Base-by-base conservation (phyloP, 306 rosid species). In the Vigna mungo region DNA sequence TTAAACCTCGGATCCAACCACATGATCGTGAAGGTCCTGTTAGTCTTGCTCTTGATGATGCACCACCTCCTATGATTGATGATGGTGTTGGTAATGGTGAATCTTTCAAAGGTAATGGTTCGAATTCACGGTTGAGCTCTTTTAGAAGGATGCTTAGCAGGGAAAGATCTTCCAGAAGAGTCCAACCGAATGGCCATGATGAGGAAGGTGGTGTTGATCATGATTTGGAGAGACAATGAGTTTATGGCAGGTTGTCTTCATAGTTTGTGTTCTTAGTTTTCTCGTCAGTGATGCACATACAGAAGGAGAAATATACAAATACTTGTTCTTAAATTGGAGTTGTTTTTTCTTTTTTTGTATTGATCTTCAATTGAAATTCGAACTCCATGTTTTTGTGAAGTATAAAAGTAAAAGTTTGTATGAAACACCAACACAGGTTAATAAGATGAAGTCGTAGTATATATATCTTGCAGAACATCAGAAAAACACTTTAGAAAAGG, bases 161-260 rank as follows among this genome's bases (percentile, higher is more conserved):
- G 74, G 87, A 81, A 17, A 85, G 82, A 75, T 80, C 86, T 11
- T 76, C 87, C 0, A 81, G 80, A 65, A 18, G 83, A 60, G 6
- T 54, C 32, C 86, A 79, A 59, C 47, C 78, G 1, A 11, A 49
- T 44, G 71, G 63, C 3, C 80, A 46, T 21, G 18, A 18, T 46
- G 59, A 7, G 30, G 74, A 74, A 30, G 70, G 1, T 51, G 78
- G 55, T 43, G 72, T 27, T 30, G 43, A 61, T 15, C 68, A 70
- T 34, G 89, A 88, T 65, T 73, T 84, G 72, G 89, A 88, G 79
- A 81, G 89, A 39, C 89, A 76, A 34, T 88, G 67, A 41, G 36
- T 43, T 37, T 18, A 18, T 18, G 3, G 0, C 25, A 10, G n/a
- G 13, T 7, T 51, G 3, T 3, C 4, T 18, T 54, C 4, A 9